These are phyloP conservation scores for Lipomyces orientalis DNA, from an alignment of 805 yeast species.

Conservation along the genomic window DNA sequence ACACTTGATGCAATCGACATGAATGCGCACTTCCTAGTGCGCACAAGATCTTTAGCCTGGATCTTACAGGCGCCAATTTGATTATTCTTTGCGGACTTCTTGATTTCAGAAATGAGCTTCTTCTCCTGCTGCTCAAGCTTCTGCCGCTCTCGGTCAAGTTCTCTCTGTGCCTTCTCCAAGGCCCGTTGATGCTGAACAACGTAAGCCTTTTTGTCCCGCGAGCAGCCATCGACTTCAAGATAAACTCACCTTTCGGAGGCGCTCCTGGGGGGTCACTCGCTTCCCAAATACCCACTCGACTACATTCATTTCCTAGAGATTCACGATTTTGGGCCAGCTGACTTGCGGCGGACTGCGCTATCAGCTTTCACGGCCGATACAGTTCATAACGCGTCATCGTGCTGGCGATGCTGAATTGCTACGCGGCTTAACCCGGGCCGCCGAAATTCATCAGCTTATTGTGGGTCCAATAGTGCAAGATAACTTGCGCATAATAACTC, in stretches of 20 bases:
- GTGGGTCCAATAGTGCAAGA: background rate
- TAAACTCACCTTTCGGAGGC: constrained; percentile 66
- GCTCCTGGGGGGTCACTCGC: constrained; percentile 90
- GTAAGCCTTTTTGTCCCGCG: background rate
- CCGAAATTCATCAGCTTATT: background rate
- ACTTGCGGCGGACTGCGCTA: background rate
- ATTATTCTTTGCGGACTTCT: constrained; percentile 86
- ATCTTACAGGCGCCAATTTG: constrained; percentile 87
- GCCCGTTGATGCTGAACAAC: constrained; percentile 79
- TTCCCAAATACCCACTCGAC: constrained; percentile 97
- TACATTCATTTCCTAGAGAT: constrained; percentile 53
- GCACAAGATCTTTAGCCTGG: constrained; percentile 90
- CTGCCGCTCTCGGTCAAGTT: constrained; percentile 80
- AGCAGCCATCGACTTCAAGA: background rate
- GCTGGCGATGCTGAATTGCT: too few species aligned
- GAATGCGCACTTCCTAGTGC: constrained; percentile 63
- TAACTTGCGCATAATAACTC: too few species aligned
- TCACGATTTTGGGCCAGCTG: background rate
- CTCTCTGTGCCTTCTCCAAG: constrained; percentile 90
- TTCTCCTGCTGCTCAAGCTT: constrained; percentile 91
- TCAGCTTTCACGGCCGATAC: too few species aligned
- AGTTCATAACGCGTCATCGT: too few species aligned
- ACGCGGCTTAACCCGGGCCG: too few species aligned
- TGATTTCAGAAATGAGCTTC: constrained; percentile 80
- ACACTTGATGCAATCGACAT: background rate